Evolutionary conservation across 169 alveolate genomes (phyloP), one percentile per base, ranked within the genome.

Genomic region (Eimeria maxima): DNA sequence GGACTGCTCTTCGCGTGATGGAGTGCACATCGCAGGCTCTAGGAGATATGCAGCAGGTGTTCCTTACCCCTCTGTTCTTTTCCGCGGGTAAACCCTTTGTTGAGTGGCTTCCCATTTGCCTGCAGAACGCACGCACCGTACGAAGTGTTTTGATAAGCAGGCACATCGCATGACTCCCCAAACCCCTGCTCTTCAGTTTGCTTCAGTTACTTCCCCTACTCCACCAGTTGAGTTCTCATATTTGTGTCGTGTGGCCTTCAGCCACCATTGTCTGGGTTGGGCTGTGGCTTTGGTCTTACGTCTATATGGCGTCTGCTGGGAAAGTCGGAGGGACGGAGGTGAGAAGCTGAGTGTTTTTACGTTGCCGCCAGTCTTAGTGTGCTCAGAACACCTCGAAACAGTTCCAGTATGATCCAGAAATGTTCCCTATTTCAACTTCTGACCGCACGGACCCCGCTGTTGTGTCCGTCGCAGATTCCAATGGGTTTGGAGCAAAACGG

Each of bases 401-500:
- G 22, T 27, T 29, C 20, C 84, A 14, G 38, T 50, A 18, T 6
- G 47, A 27, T 45, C 38, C 44, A 78, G 8, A 22, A 57, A 16
- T 27, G 53, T 50, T 71, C 47, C 57, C 24, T 13, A 14, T 27
- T 8, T 14, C 38, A 18, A 67, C 78, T 71, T 13, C n/a, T 29
- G 10, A 3, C 18, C 5, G n/a, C 69, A 29, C 22, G 0, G 42
- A 0, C 74, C 33, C 42, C 11, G 74, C 13, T 65, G 8, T 18
- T 8, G n/a, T 29, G 50, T 38, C 22, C 38, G 24, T 45, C 45
- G 47, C 89, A 95, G 96, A 63, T 95, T 27, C 83, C 95, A 38
- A 42, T 86, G 74, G 93, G 95, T n/a, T 27, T 95, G 65, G 94
- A 95, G n/a, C 89, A 73, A 69, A 95, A 95, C 50, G 96, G 96